Base-by-base conservation (phyloP, 2,329 filamentous ascomycete genomes). In the Clonostachys rosea region DNA sequence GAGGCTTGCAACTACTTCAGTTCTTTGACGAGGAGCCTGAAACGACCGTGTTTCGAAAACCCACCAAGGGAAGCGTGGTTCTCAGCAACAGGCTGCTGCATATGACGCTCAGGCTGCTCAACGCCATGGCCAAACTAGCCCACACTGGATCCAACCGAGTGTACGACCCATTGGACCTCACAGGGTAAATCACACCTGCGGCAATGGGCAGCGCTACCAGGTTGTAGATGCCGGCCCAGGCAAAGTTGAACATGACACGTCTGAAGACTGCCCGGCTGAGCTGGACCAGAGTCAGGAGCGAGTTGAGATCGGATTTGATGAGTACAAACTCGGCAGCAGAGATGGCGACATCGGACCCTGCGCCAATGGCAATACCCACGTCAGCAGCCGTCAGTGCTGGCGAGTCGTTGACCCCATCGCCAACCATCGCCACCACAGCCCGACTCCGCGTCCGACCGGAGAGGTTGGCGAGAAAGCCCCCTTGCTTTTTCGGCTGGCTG, bases 331-430 rank as follows among this genome's bases (percentile, higher is more conserved):
- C 78, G 0, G 84, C 82, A 0, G 81, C 79, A 10, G 76, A 79
- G 46, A 87, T 76, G 4, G 84, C 84, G 9, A 87, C 78, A 58
- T 87, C 84, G 2, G 81, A 84, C 17, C 84, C 84, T 0, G 78
- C 81, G 8, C 81, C 82, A 56, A 88, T 81, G 11, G 84, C 83
- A 48, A 88, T 86, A 44, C 81, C 82, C 1, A 87, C 76, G 52
- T 88, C 84, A 35, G 84, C 82, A 3, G 76, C 76, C 2, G 79
- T 75, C 10, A 88, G 73, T 11, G 84, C 84, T 1, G 83, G 83
- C 0, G 83, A 79, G 59, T 88, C 84, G 56, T 88, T 87, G 50
- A 86, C 83, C 39, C 84, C 84, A 55, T 87, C 84, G 43, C 84
- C 84, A n/a, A 86, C 79, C 73, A 87, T 87, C 24, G 80, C 84